Percentiles rank a stretch among this genome's conserved stretches.
Conservation (phyloP, 2,329 filamentous ascomycete species). For the Xylaria sp. region DNA sequence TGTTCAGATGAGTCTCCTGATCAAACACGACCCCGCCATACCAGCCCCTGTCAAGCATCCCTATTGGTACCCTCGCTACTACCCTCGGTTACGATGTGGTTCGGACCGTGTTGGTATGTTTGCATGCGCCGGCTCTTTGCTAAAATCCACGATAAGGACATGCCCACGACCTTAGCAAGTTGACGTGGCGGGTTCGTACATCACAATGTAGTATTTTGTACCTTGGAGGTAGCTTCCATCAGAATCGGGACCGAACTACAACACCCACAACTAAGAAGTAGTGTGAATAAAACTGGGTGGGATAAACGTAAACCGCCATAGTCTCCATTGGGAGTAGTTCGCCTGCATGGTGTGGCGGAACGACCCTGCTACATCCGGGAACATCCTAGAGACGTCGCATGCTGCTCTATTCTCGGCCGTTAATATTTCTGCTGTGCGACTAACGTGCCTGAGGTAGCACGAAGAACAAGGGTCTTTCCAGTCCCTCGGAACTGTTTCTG, state of each 20-base stretch:
- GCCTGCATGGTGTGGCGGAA: conserved; percentile 17
- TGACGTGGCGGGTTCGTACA: neutral
- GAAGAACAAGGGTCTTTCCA: conserved; percentile 19
- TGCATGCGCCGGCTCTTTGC: neutral
- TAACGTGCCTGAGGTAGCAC: neutral
- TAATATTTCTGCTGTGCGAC: conserved; percentile 2
- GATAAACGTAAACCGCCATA: neutral
- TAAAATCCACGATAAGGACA: conserved; percentile 16
- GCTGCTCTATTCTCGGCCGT: neutral
- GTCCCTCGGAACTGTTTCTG: conserved; percentile 23
- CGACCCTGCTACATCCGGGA: conserved; percentile 12
- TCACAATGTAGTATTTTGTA: neutral
- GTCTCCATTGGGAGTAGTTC: conserved; percentile 11
- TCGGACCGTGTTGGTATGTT: neutral
- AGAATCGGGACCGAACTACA: neutral
- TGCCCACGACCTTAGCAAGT: neutral
- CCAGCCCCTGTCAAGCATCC: neutral
- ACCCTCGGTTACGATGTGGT: no score
- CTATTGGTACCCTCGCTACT: neutral
- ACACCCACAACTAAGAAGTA: neutral
- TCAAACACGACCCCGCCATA: neutral
- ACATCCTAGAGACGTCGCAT: conserved; percentile 1
- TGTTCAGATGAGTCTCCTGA: conserved; percentile 1
- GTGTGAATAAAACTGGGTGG: neutral
- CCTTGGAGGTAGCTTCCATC: neutral